These are phyloP conservation scores for Coccomyxa sp. DNA, from an alignment of 139 green algal species.

Conservation along the genomic window DNA sequence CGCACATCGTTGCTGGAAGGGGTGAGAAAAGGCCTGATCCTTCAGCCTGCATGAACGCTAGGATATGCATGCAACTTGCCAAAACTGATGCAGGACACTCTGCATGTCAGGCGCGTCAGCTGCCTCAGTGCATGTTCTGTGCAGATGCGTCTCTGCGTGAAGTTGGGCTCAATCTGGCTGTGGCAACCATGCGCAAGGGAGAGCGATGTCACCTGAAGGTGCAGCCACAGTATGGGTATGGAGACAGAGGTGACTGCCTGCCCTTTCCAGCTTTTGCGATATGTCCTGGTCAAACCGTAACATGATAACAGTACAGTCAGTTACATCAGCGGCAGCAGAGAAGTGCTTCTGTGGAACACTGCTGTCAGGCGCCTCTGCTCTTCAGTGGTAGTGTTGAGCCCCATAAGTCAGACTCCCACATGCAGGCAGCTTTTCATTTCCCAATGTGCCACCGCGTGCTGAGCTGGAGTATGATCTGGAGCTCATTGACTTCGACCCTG, in stretches of 20 bases:
- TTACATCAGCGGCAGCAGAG: too few species aligned
- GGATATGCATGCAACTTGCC: not conserved
- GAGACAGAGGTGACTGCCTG: conserved; percentile 2
- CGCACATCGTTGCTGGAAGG: conserved; percentile 56
- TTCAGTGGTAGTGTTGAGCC: not conserved
- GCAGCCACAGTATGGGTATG: conserved; percentile 42
- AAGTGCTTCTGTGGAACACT: not conserved
- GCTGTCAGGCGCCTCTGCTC: not conserved
- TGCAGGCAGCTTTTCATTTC: conserved; percentile 78
- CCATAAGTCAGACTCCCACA: not conserved
- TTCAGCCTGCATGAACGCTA: not conserved
- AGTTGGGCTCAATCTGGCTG: conserved; percentile 54
- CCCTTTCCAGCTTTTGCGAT: not conserved
- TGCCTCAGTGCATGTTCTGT: not conserved
- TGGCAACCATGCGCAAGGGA: conserved; percentile 58
- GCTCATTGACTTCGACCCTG: conserved; percentile 61
- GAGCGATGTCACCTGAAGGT: conserved; percentile 49
- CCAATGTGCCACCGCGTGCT: conserved; percentile 57
- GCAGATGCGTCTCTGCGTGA: conserved; percentile 41
- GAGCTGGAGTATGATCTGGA: conserved; percentile 68
- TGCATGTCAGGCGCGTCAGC: too few species aligned
- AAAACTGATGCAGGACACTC: not conserved
- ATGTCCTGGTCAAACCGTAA: too few species aligned
- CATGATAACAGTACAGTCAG: not conserved
- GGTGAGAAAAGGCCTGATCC: conserved; percentile 26